These are phyloP conservation scores for Wakefieldia striispora DNA, from an alignment of 768 basidiomycete genomes.

Conservation along the genomic window DNA sequence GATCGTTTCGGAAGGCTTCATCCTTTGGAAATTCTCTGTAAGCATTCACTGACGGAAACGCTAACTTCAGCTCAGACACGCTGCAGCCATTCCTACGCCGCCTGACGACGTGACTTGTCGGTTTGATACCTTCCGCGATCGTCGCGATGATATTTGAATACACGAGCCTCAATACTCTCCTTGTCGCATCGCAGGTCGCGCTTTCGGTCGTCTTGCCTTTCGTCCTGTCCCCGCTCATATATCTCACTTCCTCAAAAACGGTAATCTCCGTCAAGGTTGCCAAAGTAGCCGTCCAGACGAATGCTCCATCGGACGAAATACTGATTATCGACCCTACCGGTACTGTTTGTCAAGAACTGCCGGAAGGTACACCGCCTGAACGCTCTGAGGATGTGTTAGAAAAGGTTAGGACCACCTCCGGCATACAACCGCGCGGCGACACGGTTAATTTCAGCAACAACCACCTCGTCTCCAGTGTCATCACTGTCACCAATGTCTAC, in stretches of 20 bases:
- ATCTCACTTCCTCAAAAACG: slow-evolving; percentile 35
- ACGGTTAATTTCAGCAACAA: slow-evolving; percentile 43
- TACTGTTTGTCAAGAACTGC: slow-evolving; percentile 14
- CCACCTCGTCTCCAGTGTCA: slow-evolving; percentile 38
- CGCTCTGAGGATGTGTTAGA: background rate
- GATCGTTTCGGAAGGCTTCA: slow-evolving; percentile 48
- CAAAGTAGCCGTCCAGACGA: background rate
- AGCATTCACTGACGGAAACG: background rate
- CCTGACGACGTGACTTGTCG: slow-evolving; percentile 43
- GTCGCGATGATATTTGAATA: slow-evolving; percentile 44
- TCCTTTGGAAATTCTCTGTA: slow-evolving; percentile 45
- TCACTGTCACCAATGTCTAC: slow-evolving; percentile 51
- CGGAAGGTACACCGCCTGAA: background rate
- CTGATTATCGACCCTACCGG: background rate
- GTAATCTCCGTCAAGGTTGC: slow-evolving; percentile 25
- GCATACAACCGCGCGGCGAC: slow-evolving; percentile 9
- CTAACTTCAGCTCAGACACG: background rate
- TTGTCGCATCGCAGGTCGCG: slow-evolving; percentile 49
- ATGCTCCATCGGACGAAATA: background rate
- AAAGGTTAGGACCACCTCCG: background rate
- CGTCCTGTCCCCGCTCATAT: slow-evolving; percentile 43
- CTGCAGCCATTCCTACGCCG: slow-evolving; percentile 36
- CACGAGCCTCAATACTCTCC: slow-evolving; percentile 43
- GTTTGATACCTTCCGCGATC: slow-evolving; percentile 43
- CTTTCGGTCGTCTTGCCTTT: slow-evolving; percentile 47